phyloP scores from a whole-genome alignment of 495 filamentous ascomycete species.

The Penicillium daleae region DNA sequence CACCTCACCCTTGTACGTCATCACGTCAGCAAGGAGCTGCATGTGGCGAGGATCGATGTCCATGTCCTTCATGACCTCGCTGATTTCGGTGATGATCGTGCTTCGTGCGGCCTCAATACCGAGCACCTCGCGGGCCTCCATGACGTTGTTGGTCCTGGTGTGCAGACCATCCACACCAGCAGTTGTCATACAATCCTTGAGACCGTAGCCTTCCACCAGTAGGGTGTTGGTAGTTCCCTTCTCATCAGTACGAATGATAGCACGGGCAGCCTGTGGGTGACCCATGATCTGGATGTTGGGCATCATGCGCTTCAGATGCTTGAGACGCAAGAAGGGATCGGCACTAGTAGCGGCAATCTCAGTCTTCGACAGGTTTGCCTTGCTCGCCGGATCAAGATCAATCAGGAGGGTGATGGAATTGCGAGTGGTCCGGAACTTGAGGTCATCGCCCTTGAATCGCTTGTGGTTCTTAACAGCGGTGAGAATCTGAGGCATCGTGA shows the following conservation, averaged over 20 bases:
- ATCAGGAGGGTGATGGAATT: conserved; percentile 61
- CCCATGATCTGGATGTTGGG: conserved; percentile 82
- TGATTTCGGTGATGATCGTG: conserved; percentile 82
- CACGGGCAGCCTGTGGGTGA: conserved; percentile 81
- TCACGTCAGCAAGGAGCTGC: conserved; percentile 97
- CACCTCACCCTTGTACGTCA: conserved; percentile 98
- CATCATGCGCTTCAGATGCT: conserved; percentile 79
- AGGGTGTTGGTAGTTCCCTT: conserved; percentile 65
- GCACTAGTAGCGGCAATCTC: conserved; percentile 57
- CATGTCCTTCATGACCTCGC: conserved; percentile 85
- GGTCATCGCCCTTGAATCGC: conserved; percentile 70
- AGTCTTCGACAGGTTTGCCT: conserved; percentile 55
- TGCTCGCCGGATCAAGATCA: conserved; percentile 59
- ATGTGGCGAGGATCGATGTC: conserved; percentile 97
- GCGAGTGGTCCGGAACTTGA: conserved; percentile 51
- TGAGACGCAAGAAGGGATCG: conserved; percentile 80
- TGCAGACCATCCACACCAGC: conserved; percentile 77
- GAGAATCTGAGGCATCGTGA: conserved; percentile 69
- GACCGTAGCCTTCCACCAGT: conserved; percentile 92
- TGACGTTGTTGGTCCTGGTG: conserved; percentile 81
- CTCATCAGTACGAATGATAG: conserved; percentile 82
- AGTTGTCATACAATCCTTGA: conserved; percentile 88
- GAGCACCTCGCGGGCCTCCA: conserved; percentile 90
- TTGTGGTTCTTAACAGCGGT: conserved; percentile 73
- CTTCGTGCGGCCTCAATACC: conserved; percentile 92